Evolutionary conservation across 257 asterid genomes (phyloP), one percentile per base, ranked within the genome.

Genomic region (Ilex aquifolium): DNA sequence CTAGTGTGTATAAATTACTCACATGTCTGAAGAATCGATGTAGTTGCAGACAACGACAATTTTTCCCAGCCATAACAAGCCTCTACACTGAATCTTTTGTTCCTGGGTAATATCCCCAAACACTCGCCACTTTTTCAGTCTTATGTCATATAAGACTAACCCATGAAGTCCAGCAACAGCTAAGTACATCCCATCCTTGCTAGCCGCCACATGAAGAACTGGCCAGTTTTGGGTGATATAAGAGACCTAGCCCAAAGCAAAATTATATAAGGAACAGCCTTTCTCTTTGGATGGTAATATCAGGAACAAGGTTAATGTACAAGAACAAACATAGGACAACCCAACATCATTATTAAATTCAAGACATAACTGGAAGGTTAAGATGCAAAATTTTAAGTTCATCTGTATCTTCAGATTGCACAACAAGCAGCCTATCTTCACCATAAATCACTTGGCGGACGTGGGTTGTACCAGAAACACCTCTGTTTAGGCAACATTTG

Each of bases 201-300:
- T 93, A 71, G 99, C 99, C 64, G 97, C 96, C 79, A 90, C 99
- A 69, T 93, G 97, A 59, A 78, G 81, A 78, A 93, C 82, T 57
- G 99, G 99, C 99, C 99, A 93, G 79, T 93, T 93, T 78, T 85
- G 99, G n/a, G 88, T 81, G 70, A 93, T 84, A 76, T 93, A 93
- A 66, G 99, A 93, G 76, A 93, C 96, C 99, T 90, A 87, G 49
- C n/a, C 61, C 48, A 64, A 65, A 51, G 36, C 70, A 21, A 80
- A 58, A 53, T 59, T 57, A 46, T 16, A 75, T 85, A 66, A 80
- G 81, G 70, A 70, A 78, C 65, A 75, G 72, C 68, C 57, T 56
- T 57, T 30, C 27, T 21, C 27, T 21, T 21, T 21, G 27, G 27
- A 21, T 21, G 27, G 27, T 21, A 21, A 21, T 21, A 21, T 21